A percentile compares a stretch with the other conserved stretches of the same genome.
phyloP scores from a whole-genome alignment of 2,329 filamentous ascomycete genomes.

The Seiridium cupressi region DNA sequence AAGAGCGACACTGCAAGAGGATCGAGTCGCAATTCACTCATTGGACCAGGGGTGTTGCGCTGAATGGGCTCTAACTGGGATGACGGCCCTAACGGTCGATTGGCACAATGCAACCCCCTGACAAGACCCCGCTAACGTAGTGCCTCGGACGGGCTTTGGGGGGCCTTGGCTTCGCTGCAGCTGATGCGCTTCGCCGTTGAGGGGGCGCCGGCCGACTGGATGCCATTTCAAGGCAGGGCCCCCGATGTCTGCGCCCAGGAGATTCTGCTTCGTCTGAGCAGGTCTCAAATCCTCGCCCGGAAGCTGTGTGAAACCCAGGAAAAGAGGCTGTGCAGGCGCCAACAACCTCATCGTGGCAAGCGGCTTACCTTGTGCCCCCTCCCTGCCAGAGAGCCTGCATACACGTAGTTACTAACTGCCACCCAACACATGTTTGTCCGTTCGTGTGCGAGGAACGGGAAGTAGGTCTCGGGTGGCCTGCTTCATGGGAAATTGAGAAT shows the following conservation, averaged over 20 bases:
- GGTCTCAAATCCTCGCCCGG: background rate
- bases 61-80: background rate
- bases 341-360: background rate
- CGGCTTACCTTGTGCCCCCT: too few species aligned
- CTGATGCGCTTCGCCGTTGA: background rate
- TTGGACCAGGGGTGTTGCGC: background rate
- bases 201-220: background rate
- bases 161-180: background rate
- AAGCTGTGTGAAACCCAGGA: constrained; percentile 2
- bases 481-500: background rate
- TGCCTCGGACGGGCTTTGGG: background rate
- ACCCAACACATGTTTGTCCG: too few species aligned
- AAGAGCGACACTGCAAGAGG: constrained; percentile 1
- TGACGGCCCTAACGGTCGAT: background rate
- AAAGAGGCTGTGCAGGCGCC: constrained; percentile 5
- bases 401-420: too few species aligned
- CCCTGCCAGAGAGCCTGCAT: too few species aligned
- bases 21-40: constrained; percentile 8
- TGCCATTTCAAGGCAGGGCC: background rate
- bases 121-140: constrained; percentile 2
- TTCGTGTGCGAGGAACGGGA: background rate
- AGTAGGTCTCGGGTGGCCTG: background rate
- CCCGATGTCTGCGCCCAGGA: background rate
- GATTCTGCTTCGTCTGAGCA: background rate
- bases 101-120: constrained; percentile 7